These are phyloP conservation scores for Quercus robur DNA, from an alignment of 306 rosid genomes.

Conservation along the genomic window DNA sequence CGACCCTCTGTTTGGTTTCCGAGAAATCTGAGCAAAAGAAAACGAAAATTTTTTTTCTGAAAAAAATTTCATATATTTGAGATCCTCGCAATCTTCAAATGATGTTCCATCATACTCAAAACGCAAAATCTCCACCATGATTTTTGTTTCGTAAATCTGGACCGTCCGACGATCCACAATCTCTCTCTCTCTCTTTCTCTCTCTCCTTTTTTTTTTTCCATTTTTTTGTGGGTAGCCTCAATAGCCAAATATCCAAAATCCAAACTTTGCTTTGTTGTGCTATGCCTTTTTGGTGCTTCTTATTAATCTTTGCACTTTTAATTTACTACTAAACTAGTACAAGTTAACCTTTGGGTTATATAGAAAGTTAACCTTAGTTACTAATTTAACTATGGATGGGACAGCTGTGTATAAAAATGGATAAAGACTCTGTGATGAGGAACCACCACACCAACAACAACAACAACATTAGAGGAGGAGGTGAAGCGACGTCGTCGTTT, in stretches of 20 bases:
- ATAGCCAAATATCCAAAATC: background rate
- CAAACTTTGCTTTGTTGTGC: background rate
- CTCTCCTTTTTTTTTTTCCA: background rate
- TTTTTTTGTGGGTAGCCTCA: background rate
- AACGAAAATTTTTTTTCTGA: no score
- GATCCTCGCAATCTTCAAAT: background rate
- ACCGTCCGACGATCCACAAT: background rate
- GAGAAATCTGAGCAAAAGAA: slow-evolving; percentile 1
- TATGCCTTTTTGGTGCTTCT: background rate
- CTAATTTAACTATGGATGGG: slow-evolving; percentile 16
- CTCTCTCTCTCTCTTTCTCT: background rate
- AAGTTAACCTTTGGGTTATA: slow-evolving; percentile 14
- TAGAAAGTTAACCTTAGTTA: slow-evolving; percentile 25
- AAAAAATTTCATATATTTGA: no score
- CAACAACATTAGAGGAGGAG: slow-evolving; percentile 17
- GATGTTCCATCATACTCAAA: background rate
- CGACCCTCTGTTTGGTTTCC: background rate
- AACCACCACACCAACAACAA: slow-evolving; percentile 16
- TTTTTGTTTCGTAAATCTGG: background rate
- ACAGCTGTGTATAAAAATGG: slow-evolving; percentile 51
- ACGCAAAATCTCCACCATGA: background rate
- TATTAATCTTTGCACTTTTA: background rate
- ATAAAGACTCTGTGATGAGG: slow-evolving; percentile 43
- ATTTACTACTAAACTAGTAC: background rate
- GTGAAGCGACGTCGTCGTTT: slow-evolving; percentile 43